Base-by-base conservation (phyloP, 768 basidiomycete species). In the Gymnopilus junonius region DNA sequence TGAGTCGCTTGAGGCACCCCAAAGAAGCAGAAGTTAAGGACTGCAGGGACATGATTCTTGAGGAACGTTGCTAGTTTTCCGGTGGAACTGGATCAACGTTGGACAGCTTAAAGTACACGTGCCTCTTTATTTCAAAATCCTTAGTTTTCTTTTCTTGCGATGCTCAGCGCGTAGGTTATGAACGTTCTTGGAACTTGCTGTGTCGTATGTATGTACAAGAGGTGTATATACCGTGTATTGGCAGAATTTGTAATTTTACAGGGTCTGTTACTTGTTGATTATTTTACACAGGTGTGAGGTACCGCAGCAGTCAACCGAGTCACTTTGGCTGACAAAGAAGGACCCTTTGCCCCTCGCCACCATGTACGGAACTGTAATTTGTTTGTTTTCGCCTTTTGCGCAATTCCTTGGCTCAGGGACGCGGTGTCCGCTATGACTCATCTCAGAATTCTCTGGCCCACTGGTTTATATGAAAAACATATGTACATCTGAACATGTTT, bases 1-100 rank as follows among this genome's bases (percentile, higher is more conserved):
- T 90, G 70, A 75, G 81, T 40, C 77, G 70, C 53, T 66, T 85
- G 66, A 84, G 67, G 68, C 78, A 57, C 70, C 77, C 5, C 64
- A 53, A 34, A 59, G 54, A 20, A 40, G 58, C 35, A 60, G 65
- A 55, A 10, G 35, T 27, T 65, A 50, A 63, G 29, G 48, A 25
- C 50, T 42, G 57, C 57, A 64, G 63, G 57, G 51, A 39, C 43
- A 29, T 43, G 12, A 42, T 43, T 17, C 31, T 43, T 59, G 51
- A 35, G 35, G 25, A 48, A 55, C 42, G 39, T 55, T 55, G 21
- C 21, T 55, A 21, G 54, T 31, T 39, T n/a, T 31, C 25, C 48
- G 31, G 27, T 32, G 10, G 29, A 31, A 27, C 17, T 51, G 48
- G 48, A n/a, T 29, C 29, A 51, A 51, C 48, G 48, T 51, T 31